Percentiles rank a stretch among this genome's conserved stretches.
These are phyloP conservation scores for Actinomortierella wolfii DNA, from an alignment of 371 early-diverging fungal genomes.

Conservation along the genomic window DNA sequence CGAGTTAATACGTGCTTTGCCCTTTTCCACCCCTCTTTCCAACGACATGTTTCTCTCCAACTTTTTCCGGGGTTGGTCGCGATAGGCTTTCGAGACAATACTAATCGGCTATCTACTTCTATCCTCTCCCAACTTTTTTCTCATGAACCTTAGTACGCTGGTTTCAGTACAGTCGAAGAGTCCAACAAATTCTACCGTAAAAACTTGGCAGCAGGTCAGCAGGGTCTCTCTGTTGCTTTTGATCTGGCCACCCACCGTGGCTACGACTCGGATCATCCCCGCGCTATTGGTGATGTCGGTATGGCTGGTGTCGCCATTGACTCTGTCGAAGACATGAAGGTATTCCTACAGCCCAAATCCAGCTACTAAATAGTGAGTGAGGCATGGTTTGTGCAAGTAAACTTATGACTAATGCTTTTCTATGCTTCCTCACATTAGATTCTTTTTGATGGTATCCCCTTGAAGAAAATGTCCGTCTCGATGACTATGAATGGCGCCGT, in stretches of 20 bases:
- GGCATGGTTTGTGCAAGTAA: too few relatives aligned
- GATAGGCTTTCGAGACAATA: too few relatives aligned
- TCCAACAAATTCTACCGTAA: constrained; percentile 83
- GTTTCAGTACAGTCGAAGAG: constrained; percentile 89
- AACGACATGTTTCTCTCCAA: too few relatives aligned
- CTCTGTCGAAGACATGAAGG: constrained; percentile 89
- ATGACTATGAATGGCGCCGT: constrained; percentile 96
- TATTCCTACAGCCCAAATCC: too few relatives aligned
- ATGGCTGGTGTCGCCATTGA: constrained; percentile 95
- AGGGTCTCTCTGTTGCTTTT: constrained; percentile 84
- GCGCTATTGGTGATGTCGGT: constrained; percentile 87
- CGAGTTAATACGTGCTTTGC: too few relatives aligned
- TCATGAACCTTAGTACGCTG: constrained; percentile 67
- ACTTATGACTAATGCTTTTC: too few relatives aligned
- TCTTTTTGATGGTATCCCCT: constrained; percentile 83
- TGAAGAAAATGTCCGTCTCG: constrained; percentile 85
- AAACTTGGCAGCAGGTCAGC: constrained; percentile 88
- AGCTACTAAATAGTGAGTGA: too few relatives aligned
- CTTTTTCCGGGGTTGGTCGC: too few relatives aligned
- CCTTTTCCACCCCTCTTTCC: too few relatives aligned
- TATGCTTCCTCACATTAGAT: too few relatives aligned
- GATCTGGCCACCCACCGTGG: constrained; percentile 88
- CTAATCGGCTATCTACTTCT: too few relatives aligned
- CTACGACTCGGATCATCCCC: constrained; percentile 88
- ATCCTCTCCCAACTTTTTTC: too few relatives aligned